Base-by-base conservation (phyloP, 2,329 filamentous ascomycete genomes). In the Kalaharituber pfeilii region DNA sequence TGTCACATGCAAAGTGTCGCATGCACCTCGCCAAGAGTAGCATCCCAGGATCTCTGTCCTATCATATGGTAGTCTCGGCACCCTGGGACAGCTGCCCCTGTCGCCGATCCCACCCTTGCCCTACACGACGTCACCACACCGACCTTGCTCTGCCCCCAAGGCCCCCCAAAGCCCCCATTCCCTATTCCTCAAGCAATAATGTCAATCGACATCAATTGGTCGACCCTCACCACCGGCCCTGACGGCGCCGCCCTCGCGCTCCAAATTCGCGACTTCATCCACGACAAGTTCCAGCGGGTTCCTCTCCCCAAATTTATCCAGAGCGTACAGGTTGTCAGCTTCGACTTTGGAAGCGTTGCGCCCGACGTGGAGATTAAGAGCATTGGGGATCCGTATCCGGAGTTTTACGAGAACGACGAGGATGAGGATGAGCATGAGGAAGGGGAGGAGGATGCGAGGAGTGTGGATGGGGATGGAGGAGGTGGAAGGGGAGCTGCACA, bases 181-280 rank as follows among this genome's bases (percentile, higher is more conserved):
- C 20, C 8, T 3, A 13, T 8, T 33, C n/a, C 33, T 3, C 33
- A 39, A 13, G 4, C 33, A 39, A 49, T 52, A 57, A 98, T 98
- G 91, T 96, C 91, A 63, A 89, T 98, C 72, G 88, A 96, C 66
- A 82, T 98, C 67, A 87, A 94, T 70, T 98, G 91, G 91, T 82
- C 91, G 65, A 84, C 83, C 59, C 78, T 96, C 66, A 96, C 89
- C 22, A 81, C 80, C 58, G 91, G 91, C 26, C 79, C 86, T 50
- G 89, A 96, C 69, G 89, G 91, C 54, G 76, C 81, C 60, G 84
- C 79, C 53, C 80, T 95, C 57, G 87, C 89, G 50, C 82, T 87
- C 66, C 78, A 77, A 59, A 94, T 98, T 69, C 84, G 89, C 61
- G 80, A 81, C 64, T 98, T 98, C 70, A 84, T 98, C 64, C 86